Conservation (phyloP, 2,329 filamentous ascomycete genomes). For the Neofusicoccum laricinum region DNA sequence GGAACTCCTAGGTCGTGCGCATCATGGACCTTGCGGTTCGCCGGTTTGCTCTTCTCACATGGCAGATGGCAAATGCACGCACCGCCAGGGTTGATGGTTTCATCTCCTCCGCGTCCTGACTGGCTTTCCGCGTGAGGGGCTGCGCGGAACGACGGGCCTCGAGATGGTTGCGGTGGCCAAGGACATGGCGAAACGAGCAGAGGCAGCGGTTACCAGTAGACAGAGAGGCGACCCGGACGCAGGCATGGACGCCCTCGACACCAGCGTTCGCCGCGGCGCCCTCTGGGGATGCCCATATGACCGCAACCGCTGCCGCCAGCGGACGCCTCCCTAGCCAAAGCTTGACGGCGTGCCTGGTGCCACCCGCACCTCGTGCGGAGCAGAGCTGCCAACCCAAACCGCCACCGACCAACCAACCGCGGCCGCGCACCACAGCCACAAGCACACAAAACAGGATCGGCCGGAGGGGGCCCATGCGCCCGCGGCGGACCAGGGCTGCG, state of each 20-base stretch:
- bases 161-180: not conserved
- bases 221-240: not conserved
- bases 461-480: not conserved
- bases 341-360: not conserved
- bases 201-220: not conserved
- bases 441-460: not conserved
- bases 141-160: not conserved
- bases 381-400: no score
- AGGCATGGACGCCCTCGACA: no score
- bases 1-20: slow-evolving; percentile 7
- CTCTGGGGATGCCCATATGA: not conserved
- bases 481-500: not conserved
- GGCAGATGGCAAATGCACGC: not conserved
- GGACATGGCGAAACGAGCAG: not conserved
- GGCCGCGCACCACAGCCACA: not conserved
- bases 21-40: not conserved
- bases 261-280: no score
- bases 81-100: not conserved
- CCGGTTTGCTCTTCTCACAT: not conserved
- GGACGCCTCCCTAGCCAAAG: not conserved
- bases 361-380: slow-evolving; percentile 1
- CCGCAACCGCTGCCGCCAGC: no score
- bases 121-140: not conserved
- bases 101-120: not conserved
- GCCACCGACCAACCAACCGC: not conserved